Base-by-base conservation (phyloP, 257 asterid genomes). In the Anisodus tanguticus region DNA sequence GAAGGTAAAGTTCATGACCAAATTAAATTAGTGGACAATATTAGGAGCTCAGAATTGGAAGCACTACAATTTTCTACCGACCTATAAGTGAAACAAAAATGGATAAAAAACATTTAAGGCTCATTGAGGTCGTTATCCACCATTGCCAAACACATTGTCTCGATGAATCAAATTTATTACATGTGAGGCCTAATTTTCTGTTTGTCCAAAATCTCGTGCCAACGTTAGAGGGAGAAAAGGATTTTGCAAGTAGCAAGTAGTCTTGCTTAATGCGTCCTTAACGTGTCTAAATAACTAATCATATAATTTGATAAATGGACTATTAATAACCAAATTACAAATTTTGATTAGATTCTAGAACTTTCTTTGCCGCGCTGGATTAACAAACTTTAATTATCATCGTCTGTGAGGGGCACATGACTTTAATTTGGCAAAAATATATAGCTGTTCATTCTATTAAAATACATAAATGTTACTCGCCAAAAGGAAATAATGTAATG, bases 111-210 rank as follows among this genome's bases (percentile, higher is more conserved):
- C 49, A 26, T 53, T 77, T 77, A 77, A 77, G 26, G 82, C 26
- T 77, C 64, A n/a, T 77, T 53, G 62, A 53, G 64, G 82, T 77
- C 64, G 82, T 53, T 77, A 26, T 77, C 82, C 64, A 77, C 43
- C 31, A 77, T 26, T 77, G 49, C 82, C 82, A 77, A 77, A 53
- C 82, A 26, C 82, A n/a, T 55, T 82, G 79, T 43, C 79, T 84
- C 68, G 86, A 89, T 59, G 80, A 69, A 87, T 84, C 59, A 66
- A 41, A 84, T 17, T 55, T 41, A 37, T 83, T 84, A 80, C 82
- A 77, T 26, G 82, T 77, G 64, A 77, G 16, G 49, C 82, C 64
- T 77, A 77, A 77, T 53, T 77, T 77, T 53, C 82, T 31, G 82
- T 58, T 76, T 77, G 82, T 53, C 12, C 4, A 2, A 45, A 19